A percentile compares a stretch with the other conserved stretches of the same genome.
Conservation (phyloP, 768 basidiomycete species). For the Cystobasidium tubakii region DNA sequence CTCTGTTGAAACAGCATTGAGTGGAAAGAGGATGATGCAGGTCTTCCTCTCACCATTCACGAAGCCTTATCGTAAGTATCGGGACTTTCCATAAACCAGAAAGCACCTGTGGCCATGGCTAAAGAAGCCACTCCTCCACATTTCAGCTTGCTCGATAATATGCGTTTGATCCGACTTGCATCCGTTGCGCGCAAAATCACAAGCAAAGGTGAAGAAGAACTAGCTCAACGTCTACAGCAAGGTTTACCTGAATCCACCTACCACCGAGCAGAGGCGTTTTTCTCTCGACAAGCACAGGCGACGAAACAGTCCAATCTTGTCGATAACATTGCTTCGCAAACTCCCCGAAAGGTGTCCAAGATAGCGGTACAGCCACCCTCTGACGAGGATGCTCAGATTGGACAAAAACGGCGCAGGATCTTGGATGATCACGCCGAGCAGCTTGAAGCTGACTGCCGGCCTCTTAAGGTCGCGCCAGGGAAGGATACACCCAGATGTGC, state of each 20-base stretch:
- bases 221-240: background rate
- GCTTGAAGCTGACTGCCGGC: background rate
- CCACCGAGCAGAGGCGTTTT: slow-evolving; percentile 8
- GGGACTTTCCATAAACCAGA: no score
- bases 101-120: no score
- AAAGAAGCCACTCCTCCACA: background rate
- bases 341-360: background rate
- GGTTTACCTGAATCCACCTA: slow-evolving; percentile 23
- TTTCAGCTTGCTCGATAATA: slow-evolving; percentile 30
- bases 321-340: background rate
- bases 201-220: background rate
- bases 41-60: background rate
- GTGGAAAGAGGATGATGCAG: background rate
- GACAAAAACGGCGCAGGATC: background rate
- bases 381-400: background rate
- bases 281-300: slow-evolving; percentile 8
- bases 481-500: background rate
- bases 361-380: background rate
- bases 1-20: background rate
- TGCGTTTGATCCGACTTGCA: slow-evolving; percentile 21
- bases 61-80: slow-evolving; percentile 31
- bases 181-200: background rate
- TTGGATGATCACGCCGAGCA: background rate
- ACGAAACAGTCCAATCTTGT: background rate
- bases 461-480: background rate